phyloP scores from a whole-genome alignment of 2,329 filamentous ascomycete genomes.

The Aspergillus pseudotamarii region DNA sequence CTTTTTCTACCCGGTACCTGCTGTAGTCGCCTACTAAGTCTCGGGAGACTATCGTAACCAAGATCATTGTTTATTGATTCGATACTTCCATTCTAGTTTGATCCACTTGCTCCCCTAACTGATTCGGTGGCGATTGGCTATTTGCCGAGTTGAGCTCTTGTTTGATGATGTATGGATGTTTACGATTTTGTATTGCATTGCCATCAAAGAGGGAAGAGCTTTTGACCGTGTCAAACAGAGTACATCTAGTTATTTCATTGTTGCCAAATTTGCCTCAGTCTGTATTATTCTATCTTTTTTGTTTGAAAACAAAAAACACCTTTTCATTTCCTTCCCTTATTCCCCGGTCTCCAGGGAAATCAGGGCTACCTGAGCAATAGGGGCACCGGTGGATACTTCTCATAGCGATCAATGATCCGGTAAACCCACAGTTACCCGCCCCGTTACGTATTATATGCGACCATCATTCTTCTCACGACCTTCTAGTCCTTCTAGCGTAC shows the following conservation, averaged over 20 bases:
- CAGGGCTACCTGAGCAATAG: slow-evolving; percentile 19
- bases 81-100: slow-evolving; percentile 9
- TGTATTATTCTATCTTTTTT: background rate
- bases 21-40: slow-evolving; percentile 16
- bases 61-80: slow-evolving; percentile 21
- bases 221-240: background rate
- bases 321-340: background rate
- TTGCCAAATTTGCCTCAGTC: background rate
- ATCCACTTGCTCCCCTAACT: slow-evolving; percentile 19
- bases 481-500: slow-evolving; percentile 28
- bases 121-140: slow-evolving; percentile 14
- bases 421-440: slow-evolving; percentile 23
- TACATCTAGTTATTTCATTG: background rate
- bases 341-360: slow-evolving; percentile 19
- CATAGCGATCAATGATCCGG: slow-evolving; percentile 22
- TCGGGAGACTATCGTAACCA: slow-evolving; percentile 17
- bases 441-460: slow-evolving; percentile 24
- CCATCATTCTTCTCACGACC: slow-evolving; percentile 24
- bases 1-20: slow-evolving; percentile 15
- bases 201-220: background rate
- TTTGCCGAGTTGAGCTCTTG: background rate
- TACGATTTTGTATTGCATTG: background rate
- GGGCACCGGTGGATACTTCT: slow-evolving; percentile 18
- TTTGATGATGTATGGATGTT: background rate
- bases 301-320: background rate